phyloP scores from a whole-genome alignment of 306 rosid species.

The Erythrophleum fordii region DNA sequence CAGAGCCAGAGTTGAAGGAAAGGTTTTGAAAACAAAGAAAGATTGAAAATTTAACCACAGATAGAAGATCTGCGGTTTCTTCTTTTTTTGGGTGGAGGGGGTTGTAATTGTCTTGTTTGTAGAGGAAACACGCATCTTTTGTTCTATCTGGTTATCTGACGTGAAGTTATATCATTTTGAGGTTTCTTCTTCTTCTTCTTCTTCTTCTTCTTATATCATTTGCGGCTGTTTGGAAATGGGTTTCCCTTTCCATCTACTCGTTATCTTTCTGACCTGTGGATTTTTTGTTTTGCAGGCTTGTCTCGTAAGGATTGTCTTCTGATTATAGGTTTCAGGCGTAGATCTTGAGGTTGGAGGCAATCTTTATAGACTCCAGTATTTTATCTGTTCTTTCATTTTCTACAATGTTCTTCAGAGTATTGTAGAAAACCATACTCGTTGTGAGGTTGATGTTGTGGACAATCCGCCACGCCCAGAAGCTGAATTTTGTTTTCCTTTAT shows the following conservation, averaged over 20 bases:
- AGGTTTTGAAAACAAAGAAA: constrained; percentile 20
- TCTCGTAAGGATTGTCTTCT: constrained; percentile 4
- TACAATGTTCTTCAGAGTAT: not conserved
- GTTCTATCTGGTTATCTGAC: not conserved
- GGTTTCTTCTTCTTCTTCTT: constrained; percentile 31
- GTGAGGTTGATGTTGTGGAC: constrained; percentile 8
- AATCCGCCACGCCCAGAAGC: constrained; percentile 2
- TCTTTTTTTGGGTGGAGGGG: not conserved
- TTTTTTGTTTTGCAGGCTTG: constrained; percentile 6
- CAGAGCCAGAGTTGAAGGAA: not conserved
- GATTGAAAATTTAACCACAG: constrained; percentile 24
- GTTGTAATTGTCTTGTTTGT: not conserved
- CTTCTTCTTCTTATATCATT: constrained; percentile 11
- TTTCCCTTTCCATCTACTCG: constrained; percentile 21
- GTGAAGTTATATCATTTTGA: constrained; percentile 48
- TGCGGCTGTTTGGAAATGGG: constrained; percentile 8
- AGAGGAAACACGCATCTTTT: not conserved
- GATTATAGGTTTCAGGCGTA: constrained; percentile 25
- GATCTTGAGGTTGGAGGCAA: constrained; percentile 55
- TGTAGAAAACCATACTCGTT: not conserved
- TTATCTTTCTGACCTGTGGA: constrained; percentile 24
- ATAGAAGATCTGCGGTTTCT: constrained; percentile 48
- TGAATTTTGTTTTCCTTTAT: not conserved
- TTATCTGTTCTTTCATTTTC: not conserved
- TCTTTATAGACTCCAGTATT: constrained; percentile 15